These are phyloP conservation scores for Penicillium antarcticum DNA, from an alignment of 495 filamentous ascomycete species.

Conservation along the genomic window DNA sequence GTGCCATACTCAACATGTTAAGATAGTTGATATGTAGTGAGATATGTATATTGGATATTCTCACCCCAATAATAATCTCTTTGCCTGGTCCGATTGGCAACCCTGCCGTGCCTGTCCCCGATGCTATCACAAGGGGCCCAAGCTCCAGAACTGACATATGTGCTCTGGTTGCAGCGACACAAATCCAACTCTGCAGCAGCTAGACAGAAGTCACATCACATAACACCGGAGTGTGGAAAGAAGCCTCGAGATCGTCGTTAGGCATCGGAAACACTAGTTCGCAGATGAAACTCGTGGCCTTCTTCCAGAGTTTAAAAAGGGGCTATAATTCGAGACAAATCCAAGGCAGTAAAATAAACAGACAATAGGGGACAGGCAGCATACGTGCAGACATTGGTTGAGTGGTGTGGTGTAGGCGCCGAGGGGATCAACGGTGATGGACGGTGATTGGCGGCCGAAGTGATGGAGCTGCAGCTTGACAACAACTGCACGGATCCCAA, in stretches of 20 bases:
- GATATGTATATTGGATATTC: too few relatives aligned
- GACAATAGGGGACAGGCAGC: not conserved
- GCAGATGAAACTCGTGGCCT: not conserved
- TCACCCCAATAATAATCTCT: not conserved
- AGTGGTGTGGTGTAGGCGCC: conserved; percentile 19
- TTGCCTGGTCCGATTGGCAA: conserved; percentile 22
- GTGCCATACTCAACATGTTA: too few relatives aligned
- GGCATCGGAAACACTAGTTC: conserved; percentile 4
- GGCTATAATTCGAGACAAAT: not conserved
- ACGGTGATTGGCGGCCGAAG: conserved; percentile 23
- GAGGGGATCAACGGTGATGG: conserved; percentile 18
- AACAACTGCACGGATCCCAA: conserved; percentile 24
- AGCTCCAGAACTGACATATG: conserved; percentile 21
- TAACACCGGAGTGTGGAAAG: not conserved
- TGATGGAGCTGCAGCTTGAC: conserved; percentile 30
- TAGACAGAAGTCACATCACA: conserved; percentile 23
- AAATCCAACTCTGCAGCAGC: conserved; percentile 5
- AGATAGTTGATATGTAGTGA: too few relatives aligned
- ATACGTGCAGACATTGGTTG: conserved; percentile 15
- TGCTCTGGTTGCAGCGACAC: conserved; percentile 20
- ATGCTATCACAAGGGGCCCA: conserved; percentile 22
- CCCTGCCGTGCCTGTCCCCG: conserved; percentile 4
- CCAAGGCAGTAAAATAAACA: not conserved
- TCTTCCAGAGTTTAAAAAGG: not conserved
- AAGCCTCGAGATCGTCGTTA: not conserved